A percentile compares a stretch with the other conserved stretches of the same genome.
phyloP scores from a whole-genome alignment of 441 rosid species.

The Populus trichocarpa region DNA sequence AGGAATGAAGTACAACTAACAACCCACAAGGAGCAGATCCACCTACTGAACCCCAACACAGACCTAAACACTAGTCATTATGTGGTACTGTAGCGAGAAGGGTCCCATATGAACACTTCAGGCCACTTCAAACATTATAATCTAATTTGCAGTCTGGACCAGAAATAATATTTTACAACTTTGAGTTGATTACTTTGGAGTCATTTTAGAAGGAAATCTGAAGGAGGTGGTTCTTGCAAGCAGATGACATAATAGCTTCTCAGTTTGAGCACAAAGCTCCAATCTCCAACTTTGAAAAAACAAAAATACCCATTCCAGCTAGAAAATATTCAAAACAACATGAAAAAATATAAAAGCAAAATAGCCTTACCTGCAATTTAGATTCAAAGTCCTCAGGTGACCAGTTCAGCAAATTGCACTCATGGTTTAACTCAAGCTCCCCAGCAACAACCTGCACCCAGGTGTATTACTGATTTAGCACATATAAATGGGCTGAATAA shows the following conservation, averaged over 20 bases:
- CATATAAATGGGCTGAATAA: background rate
- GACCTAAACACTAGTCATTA: background rate
- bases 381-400: constrained; percentile 97
- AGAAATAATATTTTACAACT: background rate
- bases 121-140: background rate
- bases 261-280: background rate
- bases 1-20: background rate
- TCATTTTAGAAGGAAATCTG: background rate
- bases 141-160: background rate
- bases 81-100: background rate
- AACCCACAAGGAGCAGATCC: constrained; percentile 6
- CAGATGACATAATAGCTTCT: background rate
- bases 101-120: background rate
- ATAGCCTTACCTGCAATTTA: constrained; percentile 69
- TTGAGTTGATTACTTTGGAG: background rate
- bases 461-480: constrained; percentile 14
- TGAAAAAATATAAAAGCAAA: constrained; percentile 3
- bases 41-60: background rate
- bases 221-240: background rate
- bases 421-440: constrained; percentile 90
- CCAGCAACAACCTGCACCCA: constrained; percentile 90
- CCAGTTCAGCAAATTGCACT: constrained; percentile 89
- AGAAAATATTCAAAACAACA: background rate
- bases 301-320: background rate
- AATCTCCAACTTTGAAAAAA: background rate